Evolutionary conservation across 2,329 filamentous ascomycete genomes (phyloP), one percentile per base, ranked within the genome.

Genomic region (Trichoderma sp.): DNA sequence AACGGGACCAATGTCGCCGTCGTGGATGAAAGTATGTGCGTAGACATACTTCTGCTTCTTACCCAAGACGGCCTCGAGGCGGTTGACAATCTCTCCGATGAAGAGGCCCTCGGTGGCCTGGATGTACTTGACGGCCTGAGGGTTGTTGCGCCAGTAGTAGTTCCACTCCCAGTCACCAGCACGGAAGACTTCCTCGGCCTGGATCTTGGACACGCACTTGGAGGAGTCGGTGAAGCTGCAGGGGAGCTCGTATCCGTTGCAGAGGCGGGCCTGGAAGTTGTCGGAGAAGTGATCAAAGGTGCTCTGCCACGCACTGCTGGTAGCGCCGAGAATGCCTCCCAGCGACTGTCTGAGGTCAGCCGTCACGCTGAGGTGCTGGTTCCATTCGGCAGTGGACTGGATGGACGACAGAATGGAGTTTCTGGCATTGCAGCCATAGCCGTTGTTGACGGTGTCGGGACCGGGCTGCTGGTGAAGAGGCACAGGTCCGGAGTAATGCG

Each of bases 271-370:
- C 57, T 70, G 67, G 39, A 70, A 70, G 21, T 70, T 70, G n/a
- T 70, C 67, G 15, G 67, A 70, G 26, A 70, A 70, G 67, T 70
- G 67, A 2, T 70, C 67, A n/a, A 70, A 70, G 3, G 67, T 70
- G 39, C 18, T 56, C 30, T 70, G 67, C 67, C 67, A 70, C n/a
- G 67, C 28, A 36, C 58, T 9, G 30, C 67, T 63, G 1, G 67
- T 70, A 11, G 67, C 67, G 0, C 67, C 67, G 21, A 70, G 67
- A 6, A 70, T 70, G 12, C 56, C 39, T 21, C 67, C 67, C 21
- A 70, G 39, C 0, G 67, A 70, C 8, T 53, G 39, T 14, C 67
- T 51, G 15, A 70, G 57, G 18, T 63, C 67, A 24, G 67, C 39
- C 11, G 67, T 70, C 8, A 56, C 67, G 28, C 57, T 70, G 26